These are phyloP conservation scores for Phytophthora melonis DNA, from an alignment of 352 stramenopile genomes.

Conservation along the genomic window DNA sequence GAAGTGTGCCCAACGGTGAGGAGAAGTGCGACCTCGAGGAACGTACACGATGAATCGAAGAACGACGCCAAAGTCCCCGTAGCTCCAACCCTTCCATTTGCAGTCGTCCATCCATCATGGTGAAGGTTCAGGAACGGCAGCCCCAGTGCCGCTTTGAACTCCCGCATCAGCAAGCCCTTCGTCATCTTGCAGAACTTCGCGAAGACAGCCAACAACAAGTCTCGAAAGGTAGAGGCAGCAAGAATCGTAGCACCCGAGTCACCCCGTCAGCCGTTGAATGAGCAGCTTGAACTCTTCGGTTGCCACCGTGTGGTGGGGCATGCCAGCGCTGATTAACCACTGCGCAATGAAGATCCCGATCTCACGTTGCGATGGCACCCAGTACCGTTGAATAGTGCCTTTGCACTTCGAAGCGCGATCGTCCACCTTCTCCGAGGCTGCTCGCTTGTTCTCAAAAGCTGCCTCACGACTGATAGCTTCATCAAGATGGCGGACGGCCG, in stretches of 20 bases:
- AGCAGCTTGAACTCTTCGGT: slow-evolving; percentile 1
- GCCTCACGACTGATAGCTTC: not conserved
- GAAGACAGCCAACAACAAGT: slow-evolving; percentile 5
- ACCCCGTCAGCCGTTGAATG: not conserved
- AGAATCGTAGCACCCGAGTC: not conserved
- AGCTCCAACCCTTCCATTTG: not conserved
- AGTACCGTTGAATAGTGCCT: not conserved
- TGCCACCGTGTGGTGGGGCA: slow-evolving; percentile 10
- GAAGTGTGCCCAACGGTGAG: slow-evolving; percentile 11
- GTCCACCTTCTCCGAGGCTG: not conserved
- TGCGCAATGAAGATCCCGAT: not conserved
- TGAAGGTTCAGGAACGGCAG: slow-evolving; percentile 12
- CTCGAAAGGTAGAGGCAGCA: not conserved
- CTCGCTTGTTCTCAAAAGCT: not conserved
- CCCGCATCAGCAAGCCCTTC: not conserved
- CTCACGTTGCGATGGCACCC: not conserved
- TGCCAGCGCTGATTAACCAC: slow-evolving; percentile 9
- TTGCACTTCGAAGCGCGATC: not conserved
- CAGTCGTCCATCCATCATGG: slow-evolving; percentile 12
- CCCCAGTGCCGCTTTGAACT: not conserved
- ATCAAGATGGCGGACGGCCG: not conserved
- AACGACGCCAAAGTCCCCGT: slow-evolving; percentile 8
- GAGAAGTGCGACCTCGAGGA: slow-evolving; percentile 11
- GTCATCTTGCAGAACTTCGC: slow-evolving; percentile 3
- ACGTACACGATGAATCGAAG: slow-evolving; percentile 4